Base-by-base conservation (phyloP, 805 yeast genomes). In the Ogataea trehaloabstinens region DNA sequence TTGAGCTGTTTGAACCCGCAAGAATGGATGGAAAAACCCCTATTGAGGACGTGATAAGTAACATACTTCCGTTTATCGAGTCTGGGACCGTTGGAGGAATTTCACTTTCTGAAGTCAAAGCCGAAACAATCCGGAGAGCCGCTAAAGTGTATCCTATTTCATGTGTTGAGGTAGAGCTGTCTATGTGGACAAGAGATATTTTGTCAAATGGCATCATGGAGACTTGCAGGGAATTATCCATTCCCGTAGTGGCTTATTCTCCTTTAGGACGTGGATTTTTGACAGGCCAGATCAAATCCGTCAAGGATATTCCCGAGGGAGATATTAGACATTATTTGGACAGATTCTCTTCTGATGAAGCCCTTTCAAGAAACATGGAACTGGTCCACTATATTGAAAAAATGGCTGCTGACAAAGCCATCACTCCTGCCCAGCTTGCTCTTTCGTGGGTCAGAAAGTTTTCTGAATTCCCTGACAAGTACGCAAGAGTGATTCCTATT, bases 251-350 rank as follows among this genome's bases (percentile, higher is more conserved):
- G 41, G 85, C 89, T 19, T 89, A 89, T 62, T 83, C 95, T 21
- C 96, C 96, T 21, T 68, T 89, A 39, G 82, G 89, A 7, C 73
- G 85, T 52, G 96, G 96, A 1, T 66, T 82, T 44, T 69, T 89
- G 38, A 80, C 91, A 3, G 95, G 93, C 40, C 45, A 53, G 24
- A 61, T 80, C 37, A 76, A 62, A 19, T 60, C 71, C 5, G 51
- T 62, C 16, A 52, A 60, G 0, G 80, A 76, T 38, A 53, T 83
- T 25, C 75, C 80, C 11, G 66, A 66, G 30, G 81, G 75, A 30
- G 91, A 84, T 52, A 41, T 78, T 38, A 69, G 87, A 48, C 33
- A 38, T 4, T 40, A 37, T 19, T 51, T 78, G 31, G 89, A 80
- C 36, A 71, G 82, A 51, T 85, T 85, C 64, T 58, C 63, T 15